Percentiles rank a stretch among this genome's conserved stretches.
phyloP scores from a whole-genome alignment of 2,329 filamentous ascomycete genomes.

The Microdochium bolleyi region DNA sequence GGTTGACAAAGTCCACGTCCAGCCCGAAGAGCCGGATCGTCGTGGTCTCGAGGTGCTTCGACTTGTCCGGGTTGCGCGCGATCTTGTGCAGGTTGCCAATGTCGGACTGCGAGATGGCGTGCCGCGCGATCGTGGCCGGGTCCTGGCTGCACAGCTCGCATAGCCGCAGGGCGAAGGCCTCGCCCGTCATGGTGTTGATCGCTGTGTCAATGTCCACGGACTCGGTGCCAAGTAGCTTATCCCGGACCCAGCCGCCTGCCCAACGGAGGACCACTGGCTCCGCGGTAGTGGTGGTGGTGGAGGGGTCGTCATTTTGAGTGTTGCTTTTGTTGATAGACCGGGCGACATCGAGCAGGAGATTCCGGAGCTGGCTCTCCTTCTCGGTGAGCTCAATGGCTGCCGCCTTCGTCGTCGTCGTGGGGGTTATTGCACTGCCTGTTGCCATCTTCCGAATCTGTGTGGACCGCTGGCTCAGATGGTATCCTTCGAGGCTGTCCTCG shows the following conservation, averaged over 20 bases:
- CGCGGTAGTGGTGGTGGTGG: slow-evolving; percentile 6
- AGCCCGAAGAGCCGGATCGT: slow-evolving; percentile 79
- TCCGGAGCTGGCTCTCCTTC: slow-evolving; percentile 63
- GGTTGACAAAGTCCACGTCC: slow-evolving; percentile 90
- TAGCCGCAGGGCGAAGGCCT: slow-evolving; percentile 63
- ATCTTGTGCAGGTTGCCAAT: slow-evolving; percentile 80
- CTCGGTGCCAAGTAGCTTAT: slow-evolving; percentile 65
- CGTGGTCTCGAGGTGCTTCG: slow-evolving; percentile 89
- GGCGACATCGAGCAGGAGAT: slow-evolving; percentile 78
- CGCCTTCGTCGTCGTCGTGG: slow-evolving; percentile 17
- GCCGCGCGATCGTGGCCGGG: slow-evolving; percentile 51
- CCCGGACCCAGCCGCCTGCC: slow-evolving; percentile 82
- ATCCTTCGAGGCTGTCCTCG: slow-evolving; percentile 10
- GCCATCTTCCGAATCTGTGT: slow-evolving; percentile 18
- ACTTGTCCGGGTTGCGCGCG: slow-evolving; percentile 87
- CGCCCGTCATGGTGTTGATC: slow-evolving; percentile 79
- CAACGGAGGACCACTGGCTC: slow-evolving; percentile 62
- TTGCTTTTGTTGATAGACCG: slow-evolving; percentile 50
- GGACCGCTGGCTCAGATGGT: slow-evolving; percentile 7
- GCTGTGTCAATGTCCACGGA: slow-evolving; percentile 81
- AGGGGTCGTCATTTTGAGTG: slow-evolving; percentile 18
- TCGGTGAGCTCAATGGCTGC: slow-evolving; percentile 49
- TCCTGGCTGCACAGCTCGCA: slow-evolving; percentile 55
- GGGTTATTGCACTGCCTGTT: slow-evolving; percentile 14
- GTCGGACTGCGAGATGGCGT: slow-evolving; percentile 48